Evolutionary conservation across 2,329 filamentous ascomycete species (phyloP), one percentile per base, ranked within the genome.

Genomic region (Aspergillus sp.): DNA sequence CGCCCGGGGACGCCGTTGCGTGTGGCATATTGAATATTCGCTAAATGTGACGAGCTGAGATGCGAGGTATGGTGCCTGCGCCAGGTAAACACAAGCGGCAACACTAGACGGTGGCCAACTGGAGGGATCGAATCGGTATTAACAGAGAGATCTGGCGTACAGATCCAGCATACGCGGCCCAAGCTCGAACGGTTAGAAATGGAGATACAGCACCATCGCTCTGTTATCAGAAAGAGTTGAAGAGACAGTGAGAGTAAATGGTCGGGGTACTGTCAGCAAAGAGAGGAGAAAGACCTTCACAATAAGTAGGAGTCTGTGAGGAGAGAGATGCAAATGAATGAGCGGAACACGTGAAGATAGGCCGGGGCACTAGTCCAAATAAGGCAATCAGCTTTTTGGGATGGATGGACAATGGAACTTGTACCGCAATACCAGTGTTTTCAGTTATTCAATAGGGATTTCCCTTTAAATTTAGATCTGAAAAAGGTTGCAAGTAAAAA

Each of bases 21-120:
- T 76, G 74, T 64, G 74, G 73, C 75, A 77, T 77, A 41, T 56
- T 71, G 55, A 17, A 34, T 53, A 17, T 20, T 11, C 39, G 43
- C 18, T 17, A n/a, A 42, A 6, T 18, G 7, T 18, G n/a, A 4
- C 7, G 8, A 22, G 17, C 4, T 24, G 7, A 11, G 7, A 12
- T 38, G 2, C 3, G 7, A 22, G 11, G 9, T 22, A 22, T 18
- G 20, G 38, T 30, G 50, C 13, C 13, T 17, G 30, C 13, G 5
- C 38, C 11, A 20, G 17, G 22, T 39, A 47, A n/a, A 55, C 17
- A 12, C 26, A 48, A n/a, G 18, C 15, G 55, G 22, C 30, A 39
- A 42, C 51, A 22, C 17, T 43, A 20, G 11, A 43, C 22, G 32
- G 34, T 30, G 26, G 26, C 38, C 24, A 43, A 47, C 32, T 30